phyloP scores from a whole-genome alignment of 2,329 filamentous ascomycete genomes.

The Fusarium marasasianum region DNA sequence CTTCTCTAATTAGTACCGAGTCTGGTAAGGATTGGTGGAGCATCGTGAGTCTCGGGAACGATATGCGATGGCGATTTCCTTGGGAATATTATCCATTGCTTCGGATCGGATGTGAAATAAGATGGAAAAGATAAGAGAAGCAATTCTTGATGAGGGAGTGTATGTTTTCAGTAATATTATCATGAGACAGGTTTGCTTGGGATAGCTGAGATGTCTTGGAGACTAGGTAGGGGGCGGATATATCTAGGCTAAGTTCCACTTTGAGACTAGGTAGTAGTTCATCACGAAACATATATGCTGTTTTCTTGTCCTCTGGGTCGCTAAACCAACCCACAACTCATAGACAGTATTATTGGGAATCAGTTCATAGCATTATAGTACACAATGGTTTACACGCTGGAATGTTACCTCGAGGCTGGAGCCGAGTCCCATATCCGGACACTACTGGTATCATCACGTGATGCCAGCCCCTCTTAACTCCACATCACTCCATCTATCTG shows the following conservation, averaged over 20 bases:
- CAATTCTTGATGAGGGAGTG: background rate
- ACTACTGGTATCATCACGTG: constrained; percentile 1
- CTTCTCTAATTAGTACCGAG: constrained; percentile 20
- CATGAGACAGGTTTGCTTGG: background rate
- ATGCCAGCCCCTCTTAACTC: background rate
- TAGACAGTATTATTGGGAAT: background rate
- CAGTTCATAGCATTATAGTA: background rate
- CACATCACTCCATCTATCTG: constrained; percentile 12
- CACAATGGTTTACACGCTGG: background rate
- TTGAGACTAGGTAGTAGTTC: background rate
- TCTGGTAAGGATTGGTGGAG: constrained; percentile 18
- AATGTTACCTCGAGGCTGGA: background rate
- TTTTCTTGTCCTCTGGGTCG: too few species aligned
- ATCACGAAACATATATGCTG: background rate
- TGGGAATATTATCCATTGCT: background rate
- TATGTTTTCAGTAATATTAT: background rate
- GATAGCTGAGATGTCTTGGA: background rate
- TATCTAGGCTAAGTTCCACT: background rate
- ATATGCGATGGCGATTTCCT: background rate
- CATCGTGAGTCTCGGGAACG: background rate
- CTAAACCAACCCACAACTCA: background rate
- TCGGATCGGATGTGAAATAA: background rate
- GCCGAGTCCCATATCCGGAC: background rate
- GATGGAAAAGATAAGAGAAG: background rate
- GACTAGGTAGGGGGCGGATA: background rate